Conservation (phyloP, 345 rosid genomes). For the Litchi chinensis region DNA sequence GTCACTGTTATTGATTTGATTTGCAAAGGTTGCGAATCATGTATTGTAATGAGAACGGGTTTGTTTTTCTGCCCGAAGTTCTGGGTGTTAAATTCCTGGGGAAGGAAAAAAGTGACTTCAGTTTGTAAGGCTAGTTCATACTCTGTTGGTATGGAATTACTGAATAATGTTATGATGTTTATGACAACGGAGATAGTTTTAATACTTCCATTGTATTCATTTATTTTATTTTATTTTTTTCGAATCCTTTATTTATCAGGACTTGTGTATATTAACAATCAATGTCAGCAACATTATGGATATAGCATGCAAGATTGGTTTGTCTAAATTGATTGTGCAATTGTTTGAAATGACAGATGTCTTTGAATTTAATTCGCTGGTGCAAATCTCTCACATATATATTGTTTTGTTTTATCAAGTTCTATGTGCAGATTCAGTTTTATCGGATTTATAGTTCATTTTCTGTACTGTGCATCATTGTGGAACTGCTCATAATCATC, state of each 20-base stretch:
- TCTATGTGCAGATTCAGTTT: neutral
- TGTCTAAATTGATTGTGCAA: neutral
- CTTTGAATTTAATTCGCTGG: neutral
- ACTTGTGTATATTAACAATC: neutral
- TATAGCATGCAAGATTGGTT: neutral
- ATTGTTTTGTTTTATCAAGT: neutral
- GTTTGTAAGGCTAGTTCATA: neutral
- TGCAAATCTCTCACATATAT: neutral
- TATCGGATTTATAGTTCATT: neutral
- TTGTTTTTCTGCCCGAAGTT: constrained; percentile 23
- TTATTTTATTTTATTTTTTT: neutral
- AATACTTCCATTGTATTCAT: neutral
- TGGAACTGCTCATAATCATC: neutral
- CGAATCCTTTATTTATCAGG: neutral
- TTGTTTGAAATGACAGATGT: neutral
- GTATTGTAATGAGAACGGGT: constrained; percentile 23
- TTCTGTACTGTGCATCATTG: neutral
- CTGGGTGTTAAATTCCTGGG: constrained; percentile 3
- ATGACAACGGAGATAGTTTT: neutral
- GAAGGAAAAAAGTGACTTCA: neutral
- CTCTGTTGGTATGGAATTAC: constrained; percentile 5
- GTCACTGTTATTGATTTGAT: constrained; percentile 21
- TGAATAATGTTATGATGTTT: neutral
- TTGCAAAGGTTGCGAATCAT: constrained; percentile 23
- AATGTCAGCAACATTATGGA: neutral